These are phyloP conservation scores for Uronychia binucleata DNA, from an alignment of 73 alveolate genomes.

Conservation along the genomic window DNA sequence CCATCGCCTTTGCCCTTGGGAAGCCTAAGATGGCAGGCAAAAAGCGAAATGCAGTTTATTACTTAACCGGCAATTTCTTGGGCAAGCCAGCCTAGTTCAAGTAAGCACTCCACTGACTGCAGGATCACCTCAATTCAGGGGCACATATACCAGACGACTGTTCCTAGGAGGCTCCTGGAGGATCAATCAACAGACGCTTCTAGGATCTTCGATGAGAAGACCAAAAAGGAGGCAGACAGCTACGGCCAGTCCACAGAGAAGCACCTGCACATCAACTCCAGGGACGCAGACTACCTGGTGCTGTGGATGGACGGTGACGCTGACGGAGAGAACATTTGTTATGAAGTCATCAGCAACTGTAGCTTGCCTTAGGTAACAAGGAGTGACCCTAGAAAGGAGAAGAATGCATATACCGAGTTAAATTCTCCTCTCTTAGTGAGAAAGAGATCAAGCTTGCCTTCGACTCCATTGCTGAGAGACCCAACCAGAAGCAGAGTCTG, in stretches of 20 bases:
- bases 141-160: constrained; percentile 94
- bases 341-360: constrained; percentile 77
- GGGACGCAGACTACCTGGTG: constrained; percentile 77
- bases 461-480: constrained; percentile 18
- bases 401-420: constrained; percentile 60
- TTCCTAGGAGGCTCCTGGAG: constrained; percentile 88
- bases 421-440: constrained; percentile 49
- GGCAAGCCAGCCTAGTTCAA: constrained; percentile 43
- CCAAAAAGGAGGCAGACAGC: constrained; percentile 81
- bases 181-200: constrained; percentile 95
- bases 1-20: constrained; percentile 1
- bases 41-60: constrained; percentile 48
- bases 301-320: constrained; percentile 99
- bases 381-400: not conserved
- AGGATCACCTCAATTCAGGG: constrained; percentile 90
- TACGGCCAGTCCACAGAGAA: constrained; percentile 47
- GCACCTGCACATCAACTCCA: constrained; percentile 56
- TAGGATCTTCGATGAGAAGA: constrained; percentile 92
- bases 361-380: not conserved
- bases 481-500: constrained; percentile 36
- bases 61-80: constrained; percentile 66
- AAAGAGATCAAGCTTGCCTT: constrained; percentile 48
- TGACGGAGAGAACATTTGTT: constrained; percentile 99
- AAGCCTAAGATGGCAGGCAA: not conserved
- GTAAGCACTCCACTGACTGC: constrained; percentile 9